Percentiles rank a stretch among this genome's conserved stretches.
Evolutionary conservation across 805 yeast species (phyloP).

Genomic region (Metschnikowia continentalis): DNA sequence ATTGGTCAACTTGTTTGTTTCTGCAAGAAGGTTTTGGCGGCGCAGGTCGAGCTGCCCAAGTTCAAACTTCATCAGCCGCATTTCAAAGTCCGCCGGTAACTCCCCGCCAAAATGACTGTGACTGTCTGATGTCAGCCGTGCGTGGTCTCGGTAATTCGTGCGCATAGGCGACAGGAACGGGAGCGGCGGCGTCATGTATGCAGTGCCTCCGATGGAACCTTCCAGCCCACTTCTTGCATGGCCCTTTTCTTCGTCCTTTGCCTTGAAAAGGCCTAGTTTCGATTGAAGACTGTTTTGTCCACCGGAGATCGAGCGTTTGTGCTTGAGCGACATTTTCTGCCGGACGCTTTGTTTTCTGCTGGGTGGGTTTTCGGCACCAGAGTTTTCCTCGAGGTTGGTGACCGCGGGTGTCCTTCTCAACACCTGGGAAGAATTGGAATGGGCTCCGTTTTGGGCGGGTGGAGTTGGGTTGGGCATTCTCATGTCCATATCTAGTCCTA

Average conservation of each 20-base stretch:
- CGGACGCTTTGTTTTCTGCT: slow-evolving; percentile 29
- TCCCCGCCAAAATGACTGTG: slow-evolving; percentile 29
- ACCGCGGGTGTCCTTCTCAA: slow-evolving; percentile 17
- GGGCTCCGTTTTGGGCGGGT: background rate
- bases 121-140: slow-evolving; percentile 44
- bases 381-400: slow-evolving; percentile 30
- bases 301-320: slow-evolving; percentile 39
- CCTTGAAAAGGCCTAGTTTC: slow-evolving; percentile 34
- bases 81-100: slow-evolving; percentile 26
- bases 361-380: slow-evolving; percentile 9
- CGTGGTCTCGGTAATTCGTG: slow-evolving; percentile 24
- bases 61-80: slow-evolving; percentile 37
- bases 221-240: slow-evolving; percentile 41
- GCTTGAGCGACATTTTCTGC: slow-evolving; percentile 34
- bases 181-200: slow-evolving; percentile 44
- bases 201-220: slow-evolving; percentile 28
- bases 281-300: slow-evolving; percentile 25
- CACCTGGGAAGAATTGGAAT: too few species aligned
- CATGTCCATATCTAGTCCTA: background rate
- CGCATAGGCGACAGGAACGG: slow-evolving; percentile 29
- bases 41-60: slow-evolving; percentile 31
- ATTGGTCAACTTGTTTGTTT: slow-evolving; percentile 22
- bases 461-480: background rate
- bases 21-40: slow-evolving; percentile 22
- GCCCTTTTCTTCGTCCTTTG: slow-evolving; percentile 23